phyloP scores from a whole-genome alignment of 106 monocot genomes.

The Acorus gramineus region DNA sequence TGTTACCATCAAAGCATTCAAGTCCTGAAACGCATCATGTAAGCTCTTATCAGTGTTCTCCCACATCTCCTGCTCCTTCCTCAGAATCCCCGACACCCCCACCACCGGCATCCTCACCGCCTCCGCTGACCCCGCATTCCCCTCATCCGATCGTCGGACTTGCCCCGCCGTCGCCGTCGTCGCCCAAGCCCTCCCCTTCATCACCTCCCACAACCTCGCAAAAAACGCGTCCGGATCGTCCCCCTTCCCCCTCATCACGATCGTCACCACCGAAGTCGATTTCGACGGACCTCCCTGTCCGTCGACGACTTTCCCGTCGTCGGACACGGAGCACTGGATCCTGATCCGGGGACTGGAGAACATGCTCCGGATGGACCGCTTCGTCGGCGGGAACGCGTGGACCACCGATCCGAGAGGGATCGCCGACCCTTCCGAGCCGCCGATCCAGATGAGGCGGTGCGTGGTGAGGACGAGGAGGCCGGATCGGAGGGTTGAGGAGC shows the following conservation, averaged over 20 bases:
- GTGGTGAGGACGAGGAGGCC: slow-evolving; percentile 74
- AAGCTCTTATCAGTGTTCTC: slow-evolving; percentile 90
- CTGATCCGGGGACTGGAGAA: slow-evolving; percentile 65
- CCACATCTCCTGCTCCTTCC: slow-evolving; percentile 98
- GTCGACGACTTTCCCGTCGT: slow-evolving; percentile 9
- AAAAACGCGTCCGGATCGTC: slow-evolving; percentile 53
- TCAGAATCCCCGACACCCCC: slow-evolving; percentile 77
- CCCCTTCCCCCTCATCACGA: slow-evolving; percentile 46
- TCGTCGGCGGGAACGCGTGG: slow-evolving; percentile 60
- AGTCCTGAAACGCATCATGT: slow-evolving; percentile 91
- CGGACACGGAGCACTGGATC: slow-evolving; percentile 32
- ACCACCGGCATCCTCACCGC: slow-evolving; percentile 56
- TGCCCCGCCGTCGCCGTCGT: slow-evolving; percentile 2
- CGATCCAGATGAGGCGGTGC: slow-evolving; percentile 75
- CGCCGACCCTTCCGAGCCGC: slow-evolving; percentile 29
- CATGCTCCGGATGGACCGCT: slow-evolving; percentile 37
- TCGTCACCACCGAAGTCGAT: slow-evolving; percentile 33
- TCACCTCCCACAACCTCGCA: slow-evolving; percentile 47
- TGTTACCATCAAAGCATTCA: slow-evolving; percentile 80
- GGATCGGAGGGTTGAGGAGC: slow-evolving; percentile 32
- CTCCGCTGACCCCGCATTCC: slow-evolving; percentile 1
- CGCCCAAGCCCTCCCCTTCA: slow-evolving; percentile 59
- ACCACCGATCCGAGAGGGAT: slow-evolving; percentile 51
- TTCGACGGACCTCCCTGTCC: neutral
- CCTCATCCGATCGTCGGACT: neutral